Percentiles rank a stretch among this genome's conserved stretches.
Evolutionary conservation across 345 rosid species (phyloP).

Genomic region (Bruguiera parviflora): DNA sequence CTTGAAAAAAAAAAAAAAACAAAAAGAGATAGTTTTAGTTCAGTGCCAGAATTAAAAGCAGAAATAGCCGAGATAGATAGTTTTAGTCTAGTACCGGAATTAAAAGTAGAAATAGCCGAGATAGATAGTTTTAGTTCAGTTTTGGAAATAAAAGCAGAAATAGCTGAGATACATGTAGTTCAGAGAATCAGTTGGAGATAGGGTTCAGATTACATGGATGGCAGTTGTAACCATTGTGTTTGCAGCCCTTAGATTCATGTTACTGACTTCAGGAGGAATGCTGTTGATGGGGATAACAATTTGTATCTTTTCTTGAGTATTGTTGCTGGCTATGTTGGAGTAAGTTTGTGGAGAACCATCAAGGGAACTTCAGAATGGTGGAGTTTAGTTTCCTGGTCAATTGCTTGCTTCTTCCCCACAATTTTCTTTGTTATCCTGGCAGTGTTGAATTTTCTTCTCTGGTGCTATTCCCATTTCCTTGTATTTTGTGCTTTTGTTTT

Average conservation of each 20-base stretch:
- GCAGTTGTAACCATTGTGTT: slow-evolving; percentile 59
- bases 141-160: too few species aligned
- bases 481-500: neutral
- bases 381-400: slow-evolving; percentile 69
- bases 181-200: slow-evolving; percentile 83
- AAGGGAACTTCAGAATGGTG: slow-evolving; percentile 78
- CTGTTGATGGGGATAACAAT: slow-evolving; percentile 74
- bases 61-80: slow-evolving; percentile 69
- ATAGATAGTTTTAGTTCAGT: slow-evolving; percentile 8
- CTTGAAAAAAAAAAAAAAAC: too few species aligned
- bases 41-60: neutral
- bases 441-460: neutral
- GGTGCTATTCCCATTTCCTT: neutral
- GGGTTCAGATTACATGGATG: slow-evolving; percentile 70
- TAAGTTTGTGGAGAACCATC: slow-evolving; percentile 66
- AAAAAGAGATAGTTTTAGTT: too few species aligned
- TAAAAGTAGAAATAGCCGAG: too few species aligned
- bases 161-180: slow-evolving; percentile 38
- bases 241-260: slow-evolving; percentile 82
- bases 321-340: slow-evolving; percentile 64
- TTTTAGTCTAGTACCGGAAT: too few species aligned
- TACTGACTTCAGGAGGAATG: slow-evolving; percentile 86
- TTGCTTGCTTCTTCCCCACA: slow-evolving; percentile 76
- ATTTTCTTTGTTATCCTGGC: slow-evolving; percentile 43
- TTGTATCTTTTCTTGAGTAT: slow-evolving; percentile 73